Evolutionary conservation across 2,329 filamentous ascomycete species (phyloP).

Genomic region (Gremmenia infestans): DNA sequence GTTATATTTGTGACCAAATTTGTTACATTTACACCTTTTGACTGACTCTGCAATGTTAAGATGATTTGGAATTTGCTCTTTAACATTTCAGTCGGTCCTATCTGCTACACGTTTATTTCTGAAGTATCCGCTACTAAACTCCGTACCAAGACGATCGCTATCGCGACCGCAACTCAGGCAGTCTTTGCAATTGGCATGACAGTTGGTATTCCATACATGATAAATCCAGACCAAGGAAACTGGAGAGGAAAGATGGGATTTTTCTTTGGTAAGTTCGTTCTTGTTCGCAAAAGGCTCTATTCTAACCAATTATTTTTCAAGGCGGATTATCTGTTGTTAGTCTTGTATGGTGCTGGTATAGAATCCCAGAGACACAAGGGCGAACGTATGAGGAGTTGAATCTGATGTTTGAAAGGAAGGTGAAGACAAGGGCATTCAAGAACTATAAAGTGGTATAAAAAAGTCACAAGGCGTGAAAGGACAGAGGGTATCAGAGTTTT

Average conservation of each 20-base stretch:
- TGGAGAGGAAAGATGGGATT: conserved; percentile 28
- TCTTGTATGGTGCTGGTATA: conserved; percentile 36
- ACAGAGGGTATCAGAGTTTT: too few species aligned
- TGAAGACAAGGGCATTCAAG: conserved; percentile 31
- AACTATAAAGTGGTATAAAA: conserved; percentile 16
- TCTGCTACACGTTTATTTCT: conserved; percentile 38
- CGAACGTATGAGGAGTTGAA: conserved; percentile 43
- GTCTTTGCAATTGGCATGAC: conserved; percentile 20
- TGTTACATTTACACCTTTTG: neutral
- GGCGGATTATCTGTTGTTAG: conserved; percentile 39
- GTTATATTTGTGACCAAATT: conserved; percentile 2
- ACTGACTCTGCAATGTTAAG: conserved; percentile 31
- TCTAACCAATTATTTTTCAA: neutral
- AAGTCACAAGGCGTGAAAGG: too few species aligned
- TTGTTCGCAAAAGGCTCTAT: neutral
- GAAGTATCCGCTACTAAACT: conserved; percentile 41
- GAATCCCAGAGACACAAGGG: conserved; percentile 40
- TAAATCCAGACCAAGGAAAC: conserved; percentile 34
- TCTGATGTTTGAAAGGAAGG: conserved; percentile 37
- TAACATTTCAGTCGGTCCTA: conserved; percentile 30
- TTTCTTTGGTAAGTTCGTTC: conserved; percentile 21
- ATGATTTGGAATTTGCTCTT: conserved; percentile 22
- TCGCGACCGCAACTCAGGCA: conserved; percentile 20
- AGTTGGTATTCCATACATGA: conserved; percentile 26
- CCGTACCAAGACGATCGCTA: conserved; percentile 27